Evolutionary conservation across 1,284 basidiomycete species (phyloP), one percentile per base, ranked within the genome.

Genomic region (Somion occarium): DNA sequence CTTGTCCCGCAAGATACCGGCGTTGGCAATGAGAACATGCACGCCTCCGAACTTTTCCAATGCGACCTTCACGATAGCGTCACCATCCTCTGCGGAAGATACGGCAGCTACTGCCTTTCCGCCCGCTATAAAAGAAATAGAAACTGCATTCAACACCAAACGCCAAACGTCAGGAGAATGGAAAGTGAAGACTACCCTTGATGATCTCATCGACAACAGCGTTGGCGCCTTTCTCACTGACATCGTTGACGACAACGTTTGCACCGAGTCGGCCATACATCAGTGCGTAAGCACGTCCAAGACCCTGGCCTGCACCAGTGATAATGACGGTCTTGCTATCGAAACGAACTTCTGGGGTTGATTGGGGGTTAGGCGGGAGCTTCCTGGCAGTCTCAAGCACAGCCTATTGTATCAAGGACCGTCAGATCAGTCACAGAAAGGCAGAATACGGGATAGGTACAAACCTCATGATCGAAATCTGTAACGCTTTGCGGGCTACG

Each of bases 191-290:
- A 19, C 25, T 52, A 87, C 91, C 81, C 69, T 86, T 82, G 58
- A 82, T 79, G 60, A 98, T 83, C 69, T 98, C 95, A 26, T 88
- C 80, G 22, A 93, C 93, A 4, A 99, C 95, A 12, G 80, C 73
- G 38, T 83, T 80, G 9, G 94, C 94, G 20, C 82, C 85, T 62
- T 91, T 90, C 64, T 90, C 88, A 64, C 79, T 91, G 52, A 99
- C 88, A 66, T 99, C 97, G 69, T 99, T 99, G 54, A 99, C 84
- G 39, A 99, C 91, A 30, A 99, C 91, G 63, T 98, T 98, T 20
- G 93, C 96, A 26, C 97, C 97, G 3, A 95, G 80, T 55, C 81
- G 84, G 39, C 80, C 92, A 64, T 91, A 99, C 86, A 97, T 91
- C 52, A 88, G 75, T 0, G 97, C 91, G 67, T 99, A 98, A 3